phyloP scores from a whole-genome alignment of 2,329 filamentous ascomycete species.

The Paecilomyces sp. region DNA sequence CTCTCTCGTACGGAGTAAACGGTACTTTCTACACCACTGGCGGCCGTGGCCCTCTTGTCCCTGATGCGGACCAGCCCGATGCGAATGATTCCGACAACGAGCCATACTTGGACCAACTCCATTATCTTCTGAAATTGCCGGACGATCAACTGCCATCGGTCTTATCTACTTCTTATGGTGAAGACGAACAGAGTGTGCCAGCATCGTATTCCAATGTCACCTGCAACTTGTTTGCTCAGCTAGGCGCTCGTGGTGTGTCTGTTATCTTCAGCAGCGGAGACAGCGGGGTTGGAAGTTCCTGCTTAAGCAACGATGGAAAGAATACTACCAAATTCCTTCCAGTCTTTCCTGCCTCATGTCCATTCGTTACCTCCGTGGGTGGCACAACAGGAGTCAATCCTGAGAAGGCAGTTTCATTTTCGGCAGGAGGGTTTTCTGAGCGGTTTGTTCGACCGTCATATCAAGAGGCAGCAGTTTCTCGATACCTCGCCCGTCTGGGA shows the following conservation, averaged over 20 bases:
- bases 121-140: constrained; percentile 50
- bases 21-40: constrained; percentile 55
- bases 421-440: constrained; percentile 44
- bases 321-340: constrained; percentile 47
- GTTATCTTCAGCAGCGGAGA: constrained; percentile 62
- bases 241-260: constrained; percentile 60
- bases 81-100: constrained; percentile 49
- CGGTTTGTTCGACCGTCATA: constrained; percentile 42
- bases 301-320: constrained; percentile 49
- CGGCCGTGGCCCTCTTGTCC: constrained; percentile 46
- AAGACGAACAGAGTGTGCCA: constrained; percentile 58
- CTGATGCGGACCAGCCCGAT: constrained; percentile 39
- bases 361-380: constrained; percentile 58
- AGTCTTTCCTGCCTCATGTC: constrained; percentile 51
- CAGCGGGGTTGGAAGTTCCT: constrained; percentile 49
- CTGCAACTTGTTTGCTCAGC: constrained; percentile 57
- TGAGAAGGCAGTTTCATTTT: constrained; percentile 49
- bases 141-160: constrained; percentile 54
- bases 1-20: constrained; percentile 48
- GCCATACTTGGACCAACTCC: constrained; percentile 59
- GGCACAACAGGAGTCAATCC: constrained; percentile 48
- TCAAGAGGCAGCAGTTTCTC: constrained; percentile 37
- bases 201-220: constrained; percentile 52
- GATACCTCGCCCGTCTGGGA: constrained; percentile 37
- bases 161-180: constrained; percentile 63